Base-by-base conservation (phyloP, 164 flowering plant genomes). In the Chimonanthus praecox region DNA sequence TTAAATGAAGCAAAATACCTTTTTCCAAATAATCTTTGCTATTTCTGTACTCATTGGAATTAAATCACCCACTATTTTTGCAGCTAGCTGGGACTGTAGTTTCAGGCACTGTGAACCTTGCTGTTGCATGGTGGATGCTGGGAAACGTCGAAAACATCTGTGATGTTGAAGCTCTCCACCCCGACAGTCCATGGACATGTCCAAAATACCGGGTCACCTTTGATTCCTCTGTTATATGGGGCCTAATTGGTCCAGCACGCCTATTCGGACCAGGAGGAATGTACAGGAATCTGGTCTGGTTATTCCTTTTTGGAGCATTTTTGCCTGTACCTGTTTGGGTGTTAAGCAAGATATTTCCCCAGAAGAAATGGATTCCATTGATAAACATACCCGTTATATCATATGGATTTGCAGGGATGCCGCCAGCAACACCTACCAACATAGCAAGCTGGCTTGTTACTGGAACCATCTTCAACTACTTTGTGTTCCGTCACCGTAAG, bases 141-240 rank as follows among this genome's bases (percentile, higher is more conserved):
- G 98, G 78, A 51, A 90, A 74, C 81, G 86, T 94, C 0, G 88
- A 92, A 47, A 83, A 92, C 87, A 85, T 94, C 6, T 94, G 97
- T 49, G 97, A 92, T 44, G 78, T 88, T 0, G 93, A 94, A 47
- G 70, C 82, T 16, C 86, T 85, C 8, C 90, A 88, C 77, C 89
- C 91, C 5, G 89, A 91, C 46, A 92, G 97, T 71, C 97, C 97
- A 6, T 94, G 98, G 98, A 90, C 91, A n/a, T 94, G 98, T 76
- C 97, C 98, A 0, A 94, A 94, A 71, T 94, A 78, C 84, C 73
- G 85, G 69, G 97, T 92, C 45, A 91, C 97, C 15, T 94, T 92
- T 68, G 98, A 94, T 73, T 89, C 95, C 47, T 94, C 98, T 5
- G 98, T 94, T 0, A 94, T 94, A n/a, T 94, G 98, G 97, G 98